phyloP scores from a whole-genome alignment of 2,329 filamentous ascomycete species.

The Balansia obtecta region DNA sequence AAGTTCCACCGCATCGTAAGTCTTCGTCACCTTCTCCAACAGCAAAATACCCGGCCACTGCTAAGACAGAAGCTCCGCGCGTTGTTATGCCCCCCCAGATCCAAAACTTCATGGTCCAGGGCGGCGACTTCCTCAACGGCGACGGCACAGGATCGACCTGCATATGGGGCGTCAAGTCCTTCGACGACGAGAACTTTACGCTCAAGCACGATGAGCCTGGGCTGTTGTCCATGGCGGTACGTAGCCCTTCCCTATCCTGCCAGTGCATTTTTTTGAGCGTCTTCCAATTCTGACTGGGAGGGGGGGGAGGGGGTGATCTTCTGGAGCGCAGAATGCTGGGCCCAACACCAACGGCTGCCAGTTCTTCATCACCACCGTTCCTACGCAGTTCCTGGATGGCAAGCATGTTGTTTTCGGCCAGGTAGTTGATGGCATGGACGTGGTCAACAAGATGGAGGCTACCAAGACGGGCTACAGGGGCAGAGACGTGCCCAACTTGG shows the following conservation, averaged over 20 bases:
- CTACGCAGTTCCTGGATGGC: slow-evolving; percentile 76
- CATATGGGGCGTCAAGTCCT: slow-evolving; percentile 77
- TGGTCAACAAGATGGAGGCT: slow-evolving; percentile 85
- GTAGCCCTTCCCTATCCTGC: too few relatives aligned
- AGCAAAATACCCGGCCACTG: too few relatives aligned
- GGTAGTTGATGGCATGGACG: slow-evolving; percentile 80
- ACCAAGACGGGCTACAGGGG: slow-evolving; percentile 65
- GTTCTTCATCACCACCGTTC: slow-evolving; percentile 91
- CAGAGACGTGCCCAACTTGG: slow-evolving; percentile 72
- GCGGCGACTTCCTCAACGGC: slow-evolving; percentile 88
- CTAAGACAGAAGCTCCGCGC: too few relatives aligned
- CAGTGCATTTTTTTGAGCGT: too few relatives aligned
- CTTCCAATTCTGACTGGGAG: too few relatives aligned
- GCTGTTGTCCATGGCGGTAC: slow-evolving; percentile 86
- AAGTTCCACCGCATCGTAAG: slow-evolving; percentile 89
- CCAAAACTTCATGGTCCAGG: slow-evolving; percentile 94
- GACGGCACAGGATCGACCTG: slow-evolving; percentile 80
- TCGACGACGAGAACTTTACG: slow-evolving; percentile 82
- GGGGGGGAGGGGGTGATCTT: too few relatives aligned
- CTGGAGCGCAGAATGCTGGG: slow-evolving; percentile 70
- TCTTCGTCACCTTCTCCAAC: slow-evolving; percentile 9
- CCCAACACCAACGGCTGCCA: slow-evolving; percentile 89
- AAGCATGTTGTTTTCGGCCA: slow-evolving; percentile 96
- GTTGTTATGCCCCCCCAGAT: too few relatives aligned
- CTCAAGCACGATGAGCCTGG: slow-evolving; percentile 69